Evolutionary conservation across 176 grass and related monocot genomes (phyloP).

Genomic region (Triticum timopheevii): DNA sequence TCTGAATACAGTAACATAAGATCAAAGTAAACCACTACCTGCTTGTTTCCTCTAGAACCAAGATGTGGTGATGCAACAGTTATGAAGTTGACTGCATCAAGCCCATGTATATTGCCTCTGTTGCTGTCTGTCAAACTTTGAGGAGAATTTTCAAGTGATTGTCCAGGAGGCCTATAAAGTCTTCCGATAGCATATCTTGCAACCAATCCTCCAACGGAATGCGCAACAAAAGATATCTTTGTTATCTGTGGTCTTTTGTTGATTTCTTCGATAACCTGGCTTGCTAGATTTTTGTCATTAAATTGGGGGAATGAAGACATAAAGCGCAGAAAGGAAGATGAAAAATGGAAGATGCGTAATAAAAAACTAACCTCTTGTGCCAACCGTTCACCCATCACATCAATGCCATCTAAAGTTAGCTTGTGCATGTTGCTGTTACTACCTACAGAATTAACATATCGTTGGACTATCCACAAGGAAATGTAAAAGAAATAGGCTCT

Average conservation of each 20-base stretch:
- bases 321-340: constrained; percentile 6
- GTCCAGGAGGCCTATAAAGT: constrained; percentile 59
- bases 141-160: constrained; percentile 32
- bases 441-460: constrained; percentile 45
- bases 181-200: constrained; percentile 90
- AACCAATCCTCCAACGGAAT: constrained; percentile 95
- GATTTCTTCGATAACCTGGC: constrained; percentile 73
- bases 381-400: constrained; percentile 94
- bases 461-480: constrained; percentile 15
- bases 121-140: constrained; percentile 27
- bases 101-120: constrained; percentile 61
- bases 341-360: constrained; percentile 22
- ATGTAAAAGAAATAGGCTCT: background rate
- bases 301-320: constrained; percentile 23
- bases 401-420: constrained; percentile 91
- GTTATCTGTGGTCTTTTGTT: constrained; percentile 56
- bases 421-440: constrained; percentile 83
- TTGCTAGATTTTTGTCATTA: constrained; percentile 44
- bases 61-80: constrained; percentile 92
- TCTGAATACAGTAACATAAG: background rate
- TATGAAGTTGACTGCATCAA: constrained; percentile 92
- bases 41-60: constrained; percentile 94
- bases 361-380: constrained; percentile 75
- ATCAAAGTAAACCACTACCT: constrained; percentile 46
- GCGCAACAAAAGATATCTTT: constrained; percentile 95